Conservation (phyloP, 1,284 basidiomycete genomes). For the Ceratobasidium sp. region DNA sequence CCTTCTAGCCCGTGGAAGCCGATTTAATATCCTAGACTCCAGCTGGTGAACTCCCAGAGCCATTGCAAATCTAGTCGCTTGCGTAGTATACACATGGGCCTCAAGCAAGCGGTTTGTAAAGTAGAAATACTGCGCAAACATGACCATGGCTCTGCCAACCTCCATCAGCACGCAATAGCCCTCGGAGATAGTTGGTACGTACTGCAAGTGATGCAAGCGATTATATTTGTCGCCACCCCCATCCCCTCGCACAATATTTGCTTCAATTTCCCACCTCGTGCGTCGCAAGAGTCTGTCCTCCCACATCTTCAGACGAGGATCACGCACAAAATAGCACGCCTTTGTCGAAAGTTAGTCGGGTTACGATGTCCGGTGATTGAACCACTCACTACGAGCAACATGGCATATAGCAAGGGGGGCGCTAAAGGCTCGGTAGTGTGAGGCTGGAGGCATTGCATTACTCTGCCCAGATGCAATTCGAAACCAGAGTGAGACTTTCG, state of each 20-base stretch:
- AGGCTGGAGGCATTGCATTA: too few species aligned
- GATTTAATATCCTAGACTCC: slow-evolving; percentile 9
- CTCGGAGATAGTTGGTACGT: neutral
- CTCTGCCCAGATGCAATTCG: too few species aligned
- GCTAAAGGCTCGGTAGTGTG: too few species aligned
- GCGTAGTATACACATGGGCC: slow-evolving; percentile 72
- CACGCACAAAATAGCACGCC: slow-evolving; percentile 19
- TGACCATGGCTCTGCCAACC: slow-evolving; percentile 7
- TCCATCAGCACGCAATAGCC: neutral
- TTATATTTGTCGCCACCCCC: neutral
- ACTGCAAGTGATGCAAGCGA: slow-evolving; percentile 20
- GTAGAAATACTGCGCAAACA: slow-evolving; percentile 59
- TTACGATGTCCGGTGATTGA: too few species aligned
- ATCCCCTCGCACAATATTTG: neutral
- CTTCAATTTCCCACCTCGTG: slow-evolving; percentile 5
- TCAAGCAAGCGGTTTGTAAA: slow-evolving; percentile 73
- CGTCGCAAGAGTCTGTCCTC: slow-evolving; percentile 6
- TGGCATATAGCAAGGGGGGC: too few species aligned
- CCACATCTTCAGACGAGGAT: slow-evolving; percentile 1
- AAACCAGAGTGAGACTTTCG: too few species aligned
- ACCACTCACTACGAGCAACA: too few species aligned
- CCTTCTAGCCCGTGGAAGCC: neutral
- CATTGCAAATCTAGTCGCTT: slow-evolving; percentile 48
- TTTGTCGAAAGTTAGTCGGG: too few species aligned
- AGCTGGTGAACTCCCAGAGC: slow-evolving; percentile 8